Percentiles rank a stretch among this genome's conserved stretches.
Evolutionary conservation across 768 basidiomycete species (phyloP).

Genomic region (Rhodotorula sphaerocarpa): DNA sequence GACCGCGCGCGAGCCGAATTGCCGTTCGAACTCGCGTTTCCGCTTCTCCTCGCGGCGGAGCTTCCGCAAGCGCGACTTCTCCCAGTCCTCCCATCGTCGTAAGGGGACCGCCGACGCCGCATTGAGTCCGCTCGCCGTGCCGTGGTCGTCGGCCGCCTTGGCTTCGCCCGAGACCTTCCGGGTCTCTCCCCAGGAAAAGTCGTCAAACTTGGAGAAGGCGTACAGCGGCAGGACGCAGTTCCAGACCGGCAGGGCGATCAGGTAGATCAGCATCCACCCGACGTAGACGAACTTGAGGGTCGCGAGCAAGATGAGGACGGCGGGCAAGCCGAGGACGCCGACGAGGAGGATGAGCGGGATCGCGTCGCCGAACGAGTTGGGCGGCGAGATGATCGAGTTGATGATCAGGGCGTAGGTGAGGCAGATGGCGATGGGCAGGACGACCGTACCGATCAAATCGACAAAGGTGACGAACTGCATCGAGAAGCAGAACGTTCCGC

Average conservation of each 20-base stretch:
- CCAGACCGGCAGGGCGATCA: slow-evolving; percentile 88
- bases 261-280: slow-evolving; percentile 95
- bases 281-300: slow-evolving; percentile 92
- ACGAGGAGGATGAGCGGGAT: slow-evolving; percentile 84
- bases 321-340: slow-evolving; percentile 88
- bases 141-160: slow-evolving; percentile 67
- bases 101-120: slow-evolving; percentile 66
- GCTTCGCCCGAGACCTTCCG: slow-evolving; percentile 91
- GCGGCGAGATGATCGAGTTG: slow-evolving; percentile 69
- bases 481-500: slow-evolving; percentile 98
- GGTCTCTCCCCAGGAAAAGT: slow-evolving; percentile 99
- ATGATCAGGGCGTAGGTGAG: slow-evolving; percentile 83
- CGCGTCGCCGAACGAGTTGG: slow-evolving; percentile 75
- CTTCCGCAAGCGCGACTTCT: slow-evolving; percentile 85
- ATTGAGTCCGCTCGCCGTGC: slow-evolving; percentile 52
- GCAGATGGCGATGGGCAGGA: slow-evolving; percentile 84
- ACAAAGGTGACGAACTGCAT: slow-evolving; percentile 99
- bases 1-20: slow-evolving; percentile 41
- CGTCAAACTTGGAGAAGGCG: slow-evolving; percentile 98
- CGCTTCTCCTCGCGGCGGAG: slow-evolving; percentile 75
- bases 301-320: slow-evolving; percentile 81
- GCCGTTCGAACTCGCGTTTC: slow-evolving; percentile 68
- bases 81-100: slow-evolving; percentile 99
- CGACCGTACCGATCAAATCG: slow-evolving; percentile 84
- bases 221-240: slow-evolving; percentile 72